Conservation (phyloP, 2,329 filamentous ascomycete species). For the Alternaria solani region DNA sequence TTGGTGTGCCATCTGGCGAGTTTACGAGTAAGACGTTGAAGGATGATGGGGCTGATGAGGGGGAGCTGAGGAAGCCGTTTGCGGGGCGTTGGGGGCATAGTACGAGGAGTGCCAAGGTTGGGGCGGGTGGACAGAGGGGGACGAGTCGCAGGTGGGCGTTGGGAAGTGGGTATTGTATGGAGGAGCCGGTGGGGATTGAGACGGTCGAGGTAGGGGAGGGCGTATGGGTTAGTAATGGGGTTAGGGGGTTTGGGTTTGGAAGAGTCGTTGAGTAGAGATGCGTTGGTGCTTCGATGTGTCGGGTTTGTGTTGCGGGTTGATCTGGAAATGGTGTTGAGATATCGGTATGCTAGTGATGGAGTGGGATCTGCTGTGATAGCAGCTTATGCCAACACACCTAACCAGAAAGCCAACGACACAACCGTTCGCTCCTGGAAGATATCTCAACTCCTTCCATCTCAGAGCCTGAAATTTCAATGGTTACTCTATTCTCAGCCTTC, state of each 20-base stretch:
- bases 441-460: too few species aligned
- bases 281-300: not conserved
- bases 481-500: too few species aligned
- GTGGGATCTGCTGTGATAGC: too few species aligned
- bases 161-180: conserved; percentile 70
- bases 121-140: conserved; percentile 81
- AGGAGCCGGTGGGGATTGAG: conserved; percentile 67
- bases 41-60: conserved; percentile 38
- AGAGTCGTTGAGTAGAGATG: conserved; percentile 37
- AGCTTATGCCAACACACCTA: too few species aligned
- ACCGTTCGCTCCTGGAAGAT: too few species aligned
- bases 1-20: conserved; percentile 44
- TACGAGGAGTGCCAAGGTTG: conserved; percentile 56
- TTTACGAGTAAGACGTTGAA: conserved; percentile 31
- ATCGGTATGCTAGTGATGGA: too few species aligned
- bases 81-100: conserved; percentile 51
- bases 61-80: conserved; percentile 47
- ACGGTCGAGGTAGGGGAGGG: conserved; percentile 75
- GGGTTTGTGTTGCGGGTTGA: too few species aligned
- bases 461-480: too few species aligned
- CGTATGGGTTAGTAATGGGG: conserved; percentile 89
- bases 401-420: too few species aligned
- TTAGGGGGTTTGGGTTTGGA: conserved; percentile 72
- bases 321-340: too few species aligned
- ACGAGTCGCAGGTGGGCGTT: conserved; percentile 87